These are phyloP conservation scores for Macrotyloma uniflorum DNA, from an alignment of 306 rosid genomes.

Conservation along the genomic window DNA sequence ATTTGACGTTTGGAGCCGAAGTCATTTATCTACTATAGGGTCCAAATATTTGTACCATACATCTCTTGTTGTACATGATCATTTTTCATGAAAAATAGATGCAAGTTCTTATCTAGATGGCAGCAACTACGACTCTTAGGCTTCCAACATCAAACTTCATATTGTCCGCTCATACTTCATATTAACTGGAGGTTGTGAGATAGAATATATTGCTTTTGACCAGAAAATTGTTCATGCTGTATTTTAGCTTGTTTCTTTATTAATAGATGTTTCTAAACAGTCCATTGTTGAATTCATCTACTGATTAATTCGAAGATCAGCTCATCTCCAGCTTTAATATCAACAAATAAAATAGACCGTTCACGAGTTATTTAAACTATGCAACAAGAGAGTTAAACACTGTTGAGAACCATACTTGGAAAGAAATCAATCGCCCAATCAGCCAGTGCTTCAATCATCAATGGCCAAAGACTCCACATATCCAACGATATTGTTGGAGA, in stretches of 20 bases:
- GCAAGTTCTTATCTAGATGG: too few species aligned
- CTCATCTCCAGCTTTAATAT: neutral
- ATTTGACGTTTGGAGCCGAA: too few species aligned
- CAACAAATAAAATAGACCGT: neutral
- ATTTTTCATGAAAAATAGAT: too few species aligned
- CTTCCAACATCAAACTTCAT: too few species aligned
- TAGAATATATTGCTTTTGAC: neutral
- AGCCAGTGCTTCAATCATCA: constrained; percentile 87
- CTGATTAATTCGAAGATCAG: neutral
- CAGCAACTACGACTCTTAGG: too few species aligned
- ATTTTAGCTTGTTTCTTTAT: constrained; percentile 1
- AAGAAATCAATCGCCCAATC: constrained; percentile 97
- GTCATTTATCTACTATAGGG: too few species aligned
- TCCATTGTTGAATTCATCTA: neutral
- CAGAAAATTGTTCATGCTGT: too few species aligned
- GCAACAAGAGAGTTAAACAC: neutral
- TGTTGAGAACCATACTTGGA: constrained; percentile 61
- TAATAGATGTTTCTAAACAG: constrained; percentile 1
- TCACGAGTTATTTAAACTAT: constrained; percentile 25
- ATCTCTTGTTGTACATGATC: too few species aligned
- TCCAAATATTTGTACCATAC: too few species aligned
- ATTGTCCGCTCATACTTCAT: neutral
- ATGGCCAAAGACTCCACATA: constrained; percentile 98
- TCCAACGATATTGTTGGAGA: constrained; percentile 91
- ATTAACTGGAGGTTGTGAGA: neutral